Evolutionary conservation across 108 stramenopile genomes (phyloP).

Genomic region (Stephanodiscus minutulus): DNA sequence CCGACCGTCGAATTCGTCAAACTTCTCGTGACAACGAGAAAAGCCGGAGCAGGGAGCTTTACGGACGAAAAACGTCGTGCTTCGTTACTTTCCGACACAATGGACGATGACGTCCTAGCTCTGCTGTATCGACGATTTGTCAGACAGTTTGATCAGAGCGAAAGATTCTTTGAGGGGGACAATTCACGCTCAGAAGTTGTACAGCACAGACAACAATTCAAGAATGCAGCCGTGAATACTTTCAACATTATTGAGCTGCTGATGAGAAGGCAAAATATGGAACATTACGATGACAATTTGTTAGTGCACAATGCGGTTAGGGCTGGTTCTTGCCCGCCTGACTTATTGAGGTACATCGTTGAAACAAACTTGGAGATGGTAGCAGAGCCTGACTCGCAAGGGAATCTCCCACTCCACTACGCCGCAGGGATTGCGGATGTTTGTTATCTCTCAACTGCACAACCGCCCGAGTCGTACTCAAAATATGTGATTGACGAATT

Average conservation of each 20-base stretch:
- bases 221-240: conserved; percentile 82
- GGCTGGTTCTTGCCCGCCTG: conserved; percentile 74
- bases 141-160: conserved; percentile 82
- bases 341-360: conserved; percentile 82
- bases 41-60: conserved; percentile 20
- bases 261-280: conserved; percentile 42
- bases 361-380: conserved; percentile 86
- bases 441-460: neutral
- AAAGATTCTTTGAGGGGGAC: conserved; percentile 87
- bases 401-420: conserved; percentile 83
- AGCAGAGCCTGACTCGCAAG: conserved; percentile 58
- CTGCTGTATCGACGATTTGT: conserved; percentile 84
- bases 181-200: conserved; percentile 83
- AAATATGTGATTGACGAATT: conserved; percentile 88
- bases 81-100: conserved; percentile 42
- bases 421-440: conserved; percentile 58
- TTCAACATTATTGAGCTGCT: conserved; percentile 82
- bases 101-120: conserved; percentile 74
- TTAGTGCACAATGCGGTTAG: conserved; percentile 82
- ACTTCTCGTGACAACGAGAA: conserved; percentile 24
- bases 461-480: conserved; percentile 63
- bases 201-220: conserved; percentile 70
- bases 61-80: conserved; percentile 1
- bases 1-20: conserved; percentile 66
- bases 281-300: conserved; percentile 32